These are phyloP conservation scores for Cladosporium oxysporum DNA, from an alignment of 2,329 filamentous ascomycete species.

Conservation along the genomic window DNA sequence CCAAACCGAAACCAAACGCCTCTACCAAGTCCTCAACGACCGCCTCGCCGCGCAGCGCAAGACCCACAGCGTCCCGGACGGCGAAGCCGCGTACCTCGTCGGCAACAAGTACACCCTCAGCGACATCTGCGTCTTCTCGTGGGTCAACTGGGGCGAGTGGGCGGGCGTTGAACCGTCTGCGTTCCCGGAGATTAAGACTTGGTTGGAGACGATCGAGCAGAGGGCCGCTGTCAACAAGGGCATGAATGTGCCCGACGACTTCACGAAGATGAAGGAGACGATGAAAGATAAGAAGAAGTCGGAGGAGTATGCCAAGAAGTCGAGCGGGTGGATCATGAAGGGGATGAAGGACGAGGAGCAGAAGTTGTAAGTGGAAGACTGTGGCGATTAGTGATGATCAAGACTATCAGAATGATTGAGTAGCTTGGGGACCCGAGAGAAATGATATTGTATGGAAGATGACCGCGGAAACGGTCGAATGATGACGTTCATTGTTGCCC, in stretches of 20 bases:
- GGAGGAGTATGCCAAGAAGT: slow-evolving; percentile 55
- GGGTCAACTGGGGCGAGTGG: slow-evolving; percentile 64
- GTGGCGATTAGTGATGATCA: not conserved
- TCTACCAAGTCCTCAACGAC: slow-evolving; percentile 74
- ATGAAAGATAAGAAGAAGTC: slow-evolving; percentile 57
- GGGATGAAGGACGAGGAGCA: slow-evolving; percentile 43
- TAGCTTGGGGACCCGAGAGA: not conserved
- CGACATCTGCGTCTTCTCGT: slow-evolving; percentile 77
- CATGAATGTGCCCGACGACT: slow-evolving; percentile 65
- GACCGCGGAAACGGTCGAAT: not conserved
- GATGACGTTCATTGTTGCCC: not conserved
- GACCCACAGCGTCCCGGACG: slow-evolving; percentile 25
- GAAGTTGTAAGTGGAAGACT: slow-evolving; percentile 24
- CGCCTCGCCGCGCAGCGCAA: slow-evolving; percentile 56
- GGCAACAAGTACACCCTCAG: slow-evolving; percentile 69
- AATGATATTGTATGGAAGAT: not conserved
- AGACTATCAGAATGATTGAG: not conserved
- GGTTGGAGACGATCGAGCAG: slow-evolving; percentile 68
- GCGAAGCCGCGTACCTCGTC: slow-evolving; percentile 47
- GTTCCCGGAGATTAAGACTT: slow-evolving; percentile 72
- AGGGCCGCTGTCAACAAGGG: slow-evolving; percentile 74
- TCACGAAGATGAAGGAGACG: slow-evolving; percentile 60
- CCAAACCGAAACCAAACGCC: slow-evolving; percentile 73
- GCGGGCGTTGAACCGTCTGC: slow-evolving; percentile 65
- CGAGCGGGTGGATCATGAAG: slow-evolving; percentile 59